Evolutionary conservation across 179 eudicot species (phyloP).

Genomic region (Drosera spatulata): DNA sequence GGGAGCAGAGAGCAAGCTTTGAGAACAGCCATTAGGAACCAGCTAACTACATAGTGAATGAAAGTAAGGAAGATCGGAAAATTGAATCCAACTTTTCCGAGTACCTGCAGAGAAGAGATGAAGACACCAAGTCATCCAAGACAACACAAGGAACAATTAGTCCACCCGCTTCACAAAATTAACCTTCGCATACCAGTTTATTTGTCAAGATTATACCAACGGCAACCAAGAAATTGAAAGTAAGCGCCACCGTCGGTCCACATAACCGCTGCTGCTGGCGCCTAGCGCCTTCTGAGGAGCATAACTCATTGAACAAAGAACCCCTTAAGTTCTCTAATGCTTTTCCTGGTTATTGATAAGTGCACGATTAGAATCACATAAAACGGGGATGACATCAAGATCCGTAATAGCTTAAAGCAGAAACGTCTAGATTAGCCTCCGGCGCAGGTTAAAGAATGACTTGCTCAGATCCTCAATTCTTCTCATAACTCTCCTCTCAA

Average conservation of each 20-base stretch:
- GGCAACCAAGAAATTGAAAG: conserved; percentile 84
- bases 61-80: conserved; percentile 84
- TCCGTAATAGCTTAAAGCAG: neutral
- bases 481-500: too few species aligned
- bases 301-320: conserved; percentile 54
- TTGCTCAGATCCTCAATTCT: too few species aligned
- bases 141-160: neutral
- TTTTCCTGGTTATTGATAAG: conserved; percentile 37
- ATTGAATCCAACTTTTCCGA: conserved; percentile 74
- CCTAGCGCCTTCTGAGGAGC: conserved; percentile 49
- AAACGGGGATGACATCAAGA: neutral
- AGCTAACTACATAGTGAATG: conserved; percentile 78
- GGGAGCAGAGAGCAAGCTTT: conserved; percentile 64
- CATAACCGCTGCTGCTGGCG: conserved; percentile 65
- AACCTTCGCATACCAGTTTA: conserved; percentile 49
- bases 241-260: conserved; percentile 76
- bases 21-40: conserved; percentile 74
- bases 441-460: too few species aligned
- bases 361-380: neutral
- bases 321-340: conserved; percentile 81
- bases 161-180: too few species aligned
- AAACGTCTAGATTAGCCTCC: neutral
- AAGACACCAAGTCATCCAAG: conserved; percentile 1
- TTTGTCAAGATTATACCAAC: conserved; percentile 86
- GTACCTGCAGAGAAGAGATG: conserved; percentile 37